These are phyloP conservation scores for Parmales sp. DNA, from an alignment of 108 stramenopile genomes.

Conservation along the genomic window DNA sequence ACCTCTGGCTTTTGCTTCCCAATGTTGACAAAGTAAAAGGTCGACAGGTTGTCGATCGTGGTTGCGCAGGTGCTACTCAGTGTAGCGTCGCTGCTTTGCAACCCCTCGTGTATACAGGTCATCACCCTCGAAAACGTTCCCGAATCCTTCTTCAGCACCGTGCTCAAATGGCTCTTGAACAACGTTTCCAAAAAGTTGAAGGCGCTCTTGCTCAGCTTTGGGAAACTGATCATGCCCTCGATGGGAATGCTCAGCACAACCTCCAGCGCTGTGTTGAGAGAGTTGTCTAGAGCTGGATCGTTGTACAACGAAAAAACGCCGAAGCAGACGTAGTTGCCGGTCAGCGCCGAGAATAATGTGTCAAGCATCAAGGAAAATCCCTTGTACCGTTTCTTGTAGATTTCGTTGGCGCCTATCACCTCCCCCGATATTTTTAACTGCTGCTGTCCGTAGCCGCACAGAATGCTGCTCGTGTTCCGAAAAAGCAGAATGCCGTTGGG, in stretches of 20 bases:
- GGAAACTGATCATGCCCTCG: constrained; percentile 82
- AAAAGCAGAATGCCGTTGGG: constrained; percentile 97
- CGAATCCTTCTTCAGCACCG: constrained; percentile 66
- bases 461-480: constrained; percentile 79
- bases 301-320: constrained; percentile 95
- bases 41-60: constrained; percentile 85
- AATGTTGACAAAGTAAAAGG: constrained; percentile 81
- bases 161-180: constrained; percentile 81
- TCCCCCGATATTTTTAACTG: too few species aligned
- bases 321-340: constrained; percentile 93
- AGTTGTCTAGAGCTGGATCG: constrained; percentile 80
- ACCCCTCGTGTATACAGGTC: constrained; percentile 83
- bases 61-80: constrained; percentile 79
- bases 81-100: constrained; percentile 81
- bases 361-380: constrained; percentile 70
- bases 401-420: constrained; percentile 51
- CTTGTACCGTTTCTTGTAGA: constrained; percentile 90
- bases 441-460: constrained; percentile 77
- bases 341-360: constrained; percentile 81
- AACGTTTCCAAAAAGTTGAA: constrained; percentile 87
- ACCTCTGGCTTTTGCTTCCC: constrained; percentile 69
- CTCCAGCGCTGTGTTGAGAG: constrained; percentile 75
- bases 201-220: constrained; percentile 88
- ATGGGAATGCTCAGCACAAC: constrained; percentile 77
- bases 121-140: constrained; percentile 84